Conservation (phyloP, 78 protist species). For the Diacronema lutheri region DNA sequence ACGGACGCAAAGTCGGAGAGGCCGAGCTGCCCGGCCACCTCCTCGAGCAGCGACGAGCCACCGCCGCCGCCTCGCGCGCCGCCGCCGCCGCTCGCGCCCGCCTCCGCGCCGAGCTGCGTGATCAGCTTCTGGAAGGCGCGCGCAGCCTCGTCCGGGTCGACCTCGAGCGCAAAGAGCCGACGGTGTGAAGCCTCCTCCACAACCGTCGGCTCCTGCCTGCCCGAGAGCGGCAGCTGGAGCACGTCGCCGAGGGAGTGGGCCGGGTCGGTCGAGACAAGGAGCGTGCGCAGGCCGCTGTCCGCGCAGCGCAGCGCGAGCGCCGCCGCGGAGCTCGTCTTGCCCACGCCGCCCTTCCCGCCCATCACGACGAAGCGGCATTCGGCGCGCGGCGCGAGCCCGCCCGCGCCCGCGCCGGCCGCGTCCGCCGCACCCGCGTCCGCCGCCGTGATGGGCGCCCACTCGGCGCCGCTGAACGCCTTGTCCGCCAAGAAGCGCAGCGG, state of each 20-base stretch:
- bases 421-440: neutral
- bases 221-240: conserved; percentile 16
- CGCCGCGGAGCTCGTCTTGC: conserved; percentile 13
- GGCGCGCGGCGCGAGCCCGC: neutral
- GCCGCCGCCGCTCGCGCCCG: neutral
- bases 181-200: neutral
- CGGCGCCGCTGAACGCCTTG: neutral
- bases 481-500: neutral
- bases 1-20: conserved; percentile 27
- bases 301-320: neutral
- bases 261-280: conserved; percentile 60
- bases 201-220: neutral
- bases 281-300: neutral
- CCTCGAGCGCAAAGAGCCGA: conserved; percentile 15
- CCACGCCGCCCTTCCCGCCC: conserved; percentile 47
- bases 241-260: conserved; percentile 59
- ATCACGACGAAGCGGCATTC: neutral
- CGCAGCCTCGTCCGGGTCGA: conserved; percentile 12
- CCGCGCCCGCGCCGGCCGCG: neutral
- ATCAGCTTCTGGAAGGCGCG: neutral
- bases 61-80: no score
- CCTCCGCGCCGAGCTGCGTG: neutral
- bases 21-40: neutral
- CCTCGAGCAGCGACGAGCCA: no score
- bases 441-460: neutral